A percentile compares a stretch with the other conserved stretches of the same genome.
These are phyloP conservation scores for Trifolium subterraneum DNA, from an alignment of 306 rosid genomes.

Conservation along the genomic window DNA sequence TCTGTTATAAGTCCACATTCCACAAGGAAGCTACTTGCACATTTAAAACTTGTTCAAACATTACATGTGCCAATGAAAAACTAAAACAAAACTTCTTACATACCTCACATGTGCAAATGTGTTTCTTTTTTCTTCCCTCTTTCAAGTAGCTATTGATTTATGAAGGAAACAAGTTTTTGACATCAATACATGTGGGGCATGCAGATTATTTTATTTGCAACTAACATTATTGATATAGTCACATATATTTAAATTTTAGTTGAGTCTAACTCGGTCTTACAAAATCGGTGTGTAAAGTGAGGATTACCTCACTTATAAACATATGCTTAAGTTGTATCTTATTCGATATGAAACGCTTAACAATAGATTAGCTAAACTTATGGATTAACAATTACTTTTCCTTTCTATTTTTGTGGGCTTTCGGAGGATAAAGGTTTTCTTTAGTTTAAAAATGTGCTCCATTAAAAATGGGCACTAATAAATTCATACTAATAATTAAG, in stretches of 20 bases:
- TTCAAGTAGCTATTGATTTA: neutral
- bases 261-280: too few relatives aligned
- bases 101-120: neutral
- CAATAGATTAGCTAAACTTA: too few relatives aligned
- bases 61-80: neutral
- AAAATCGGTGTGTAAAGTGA: too few relatives aligned
- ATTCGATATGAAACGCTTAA: too few relatives aligned
- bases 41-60: neutral
- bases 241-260: too few relatives aligned
- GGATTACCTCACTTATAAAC: too few relatives aligned
- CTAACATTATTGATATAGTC: neutral
- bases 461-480: neutral
- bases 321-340: too few relatives aligned
- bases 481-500: neutral
- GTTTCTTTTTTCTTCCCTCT: neutral
- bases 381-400: too few relatives aligned
- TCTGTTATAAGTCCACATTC: too few relatives aligned
- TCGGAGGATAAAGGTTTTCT: too few relatives aligned
- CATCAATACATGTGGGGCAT: neutral
- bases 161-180: neutral
- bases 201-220: neutral
- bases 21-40: neutral
- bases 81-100: neutral
- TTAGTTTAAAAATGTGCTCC: neutral
- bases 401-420: too few relatives aligned